Percentiles rank a stretch among this genome's conserved stretches.
phyloP scores from a whole-genome alignment of 495 filamentous ascomycete species.

The Lasiosphaeriaceae sp. region DNA sequence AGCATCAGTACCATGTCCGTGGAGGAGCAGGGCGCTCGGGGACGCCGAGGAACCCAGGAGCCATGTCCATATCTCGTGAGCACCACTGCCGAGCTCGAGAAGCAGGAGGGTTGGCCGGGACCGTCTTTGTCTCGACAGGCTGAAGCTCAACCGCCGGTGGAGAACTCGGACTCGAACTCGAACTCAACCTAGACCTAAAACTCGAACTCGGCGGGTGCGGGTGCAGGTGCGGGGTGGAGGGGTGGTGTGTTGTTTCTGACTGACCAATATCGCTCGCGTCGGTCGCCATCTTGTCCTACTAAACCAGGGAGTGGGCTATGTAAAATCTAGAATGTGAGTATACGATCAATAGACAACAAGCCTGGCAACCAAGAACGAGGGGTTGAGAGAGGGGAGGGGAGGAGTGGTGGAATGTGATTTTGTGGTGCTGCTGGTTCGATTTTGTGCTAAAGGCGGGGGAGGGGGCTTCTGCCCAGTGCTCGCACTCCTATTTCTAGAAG shows the following conservation, averaged over 20 bases:
- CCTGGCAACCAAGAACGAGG: slow-evolving; percentile 7
- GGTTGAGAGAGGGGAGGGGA: slow-evolving; percentile 8
- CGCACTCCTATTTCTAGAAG: neutral
- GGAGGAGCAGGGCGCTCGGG: neutral
- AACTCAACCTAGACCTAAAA: no score
- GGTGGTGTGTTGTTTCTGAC: slow-evolving; percentile 21
- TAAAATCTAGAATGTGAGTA: neutral
- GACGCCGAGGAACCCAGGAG: neutral
- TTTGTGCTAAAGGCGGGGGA: slow-evolving; percentile 38
- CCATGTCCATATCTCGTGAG: neutral
- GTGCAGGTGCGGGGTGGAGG: neutral
- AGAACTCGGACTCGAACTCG: no score
- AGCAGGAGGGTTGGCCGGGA: neutral
- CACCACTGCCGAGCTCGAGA: neutral
- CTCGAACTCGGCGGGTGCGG: no score
- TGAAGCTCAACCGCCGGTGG: no score
- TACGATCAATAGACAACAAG: slow-evolving; percentile 1
- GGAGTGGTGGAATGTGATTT: slow-evolving; percentile 24
- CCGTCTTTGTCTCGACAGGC: no score
- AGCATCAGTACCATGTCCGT: slow-evolving; percentile 9
- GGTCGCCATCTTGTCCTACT: slow-evolving; percentile 27
- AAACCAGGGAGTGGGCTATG: neutral
- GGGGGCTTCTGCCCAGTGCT: slow-evolving; percentile 14
- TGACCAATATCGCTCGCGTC: slow-evolving; percentile 39
- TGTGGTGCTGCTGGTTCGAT: slow-evolving; percentile 29